phyloP scores from a whole-genome alignment of 495 filamentous ascomycete species.

The Penicillium alfredii region DNA sequence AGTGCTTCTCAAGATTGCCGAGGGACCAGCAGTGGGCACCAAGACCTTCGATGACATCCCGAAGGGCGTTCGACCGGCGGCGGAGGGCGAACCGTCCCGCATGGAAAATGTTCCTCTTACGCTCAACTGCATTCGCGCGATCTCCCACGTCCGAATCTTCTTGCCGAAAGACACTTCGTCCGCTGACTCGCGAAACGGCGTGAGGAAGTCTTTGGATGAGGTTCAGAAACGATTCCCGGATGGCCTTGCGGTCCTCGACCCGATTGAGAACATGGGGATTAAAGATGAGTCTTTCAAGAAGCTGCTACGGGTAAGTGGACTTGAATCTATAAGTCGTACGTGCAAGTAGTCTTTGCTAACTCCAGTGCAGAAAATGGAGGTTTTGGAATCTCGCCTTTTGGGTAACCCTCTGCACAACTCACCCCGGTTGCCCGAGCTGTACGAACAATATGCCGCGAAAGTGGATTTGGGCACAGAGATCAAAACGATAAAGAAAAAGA shows the following conservation, averaged over 20 bases:
- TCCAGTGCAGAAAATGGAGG: constrained; percentile 73
- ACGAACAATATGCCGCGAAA: constrained; percentile 77
- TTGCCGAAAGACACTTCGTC: constrained; percentile 66
- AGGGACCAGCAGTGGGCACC: constrained; percentile 50
- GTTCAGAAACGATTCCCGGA: constrained; percentile 84
- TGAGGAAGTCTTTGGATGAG: constrained; percentile 66
- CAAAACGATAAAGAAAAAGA: constrained; percentile 80
- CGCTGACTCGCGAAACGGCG: constrained; percentile 53
- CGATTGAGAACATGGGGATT: constrained; percentile 92
- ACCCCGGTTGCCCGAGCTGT: constrained; percentile 71
- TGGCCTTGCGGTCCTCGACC: constrained; percentile 80
- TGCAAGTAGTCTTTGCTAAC: constrained; percentile 6
- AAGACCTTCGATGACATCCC: constrained; percentile 57
- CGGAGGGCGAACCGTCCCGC: constrained; percentile 58
- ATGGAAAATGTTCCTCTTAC: constrained; percentile 84
- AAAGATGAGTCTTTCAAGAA: constrained; percentile 89
- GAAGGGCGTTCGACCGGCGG: constrained; percentile 54
- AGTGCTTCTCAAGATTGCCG: constrained; percentile 68
- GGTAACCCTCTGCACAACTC: constrained; percentile 87
- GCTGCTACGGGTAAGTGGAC: constrained; percentile 61
- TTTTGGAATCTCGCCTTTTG: constrained; percentile 86
- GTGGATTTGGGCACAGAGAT: constrained; percentile 68
- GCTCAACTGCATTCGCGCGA: constrained; percentile 71
- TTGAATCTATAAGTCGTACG: too few species aligned
- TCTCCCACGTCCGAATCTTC: constrained; percentile 73